These are phyloP conservation scores for Camillea tinctor DNA, from an alignment of 2,329 filamentous ascomycete species.

Conservation along the genomic window DNA sequence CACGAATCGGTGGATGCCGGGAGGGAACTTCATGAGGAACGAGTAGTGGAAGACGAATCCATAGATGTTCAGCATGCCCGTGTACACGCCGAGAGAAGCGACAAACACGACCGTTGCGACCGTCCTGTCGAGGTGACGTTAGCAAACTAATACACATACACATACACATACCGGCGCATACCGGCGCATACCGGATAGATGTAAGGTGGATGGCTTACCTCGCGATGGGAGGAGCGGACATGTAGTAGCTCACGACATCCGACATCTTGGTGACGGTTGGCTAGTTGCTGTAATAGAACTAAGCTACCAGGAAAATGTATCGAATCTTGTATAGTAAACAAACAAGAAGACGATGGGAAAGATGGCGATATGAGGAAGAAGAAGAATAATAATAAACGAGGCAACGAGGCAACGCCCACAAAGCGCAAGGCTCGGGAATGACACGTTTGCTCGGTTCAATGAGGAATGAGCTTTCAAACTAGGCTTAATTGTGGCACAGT, in stretches of 20 bases:
- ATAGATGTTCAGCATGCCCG: conserved; percentile 50
- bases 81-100: conserved; percentile 61
- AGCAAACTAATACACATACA: too few relatives aligned
- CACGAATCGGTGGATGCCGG: conserved; percentile 43
- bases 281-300: background rate
- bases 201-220: conserved; percentile 33
- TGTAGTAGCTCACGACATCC: conserved; percentile 41
- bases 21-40: conserved; percentile 54
- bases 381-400: background rate
- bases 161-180: too few relatives aligned
- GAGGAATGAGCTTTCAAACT: conserved; percentile 21
- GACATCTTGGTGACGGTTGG: conserved; percentile 34
- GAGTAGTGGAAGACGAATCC: conserved; percentile 55
- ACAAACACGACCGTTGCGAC: conserved; percentile 63
- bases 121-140: conserved; percentile 49
- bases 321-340: background rate
- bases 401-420: too few relatives aligned
- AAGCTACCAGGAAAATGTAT: too few relatives aligned
- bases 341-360: too few relatives aligned
- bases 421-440: conserved; percentile 3
- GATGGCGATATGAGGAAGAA: background rate
- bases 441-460: conserved; percentile 18
- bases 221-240: conserved; percentile 41
- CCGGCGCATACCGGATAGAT: background rate
- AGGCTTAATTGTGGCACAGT: conserved; percentile 22